Conservation (phyloP, 2,329 filamentous ascomycete species). For the Diatrype stigma region DNA sequence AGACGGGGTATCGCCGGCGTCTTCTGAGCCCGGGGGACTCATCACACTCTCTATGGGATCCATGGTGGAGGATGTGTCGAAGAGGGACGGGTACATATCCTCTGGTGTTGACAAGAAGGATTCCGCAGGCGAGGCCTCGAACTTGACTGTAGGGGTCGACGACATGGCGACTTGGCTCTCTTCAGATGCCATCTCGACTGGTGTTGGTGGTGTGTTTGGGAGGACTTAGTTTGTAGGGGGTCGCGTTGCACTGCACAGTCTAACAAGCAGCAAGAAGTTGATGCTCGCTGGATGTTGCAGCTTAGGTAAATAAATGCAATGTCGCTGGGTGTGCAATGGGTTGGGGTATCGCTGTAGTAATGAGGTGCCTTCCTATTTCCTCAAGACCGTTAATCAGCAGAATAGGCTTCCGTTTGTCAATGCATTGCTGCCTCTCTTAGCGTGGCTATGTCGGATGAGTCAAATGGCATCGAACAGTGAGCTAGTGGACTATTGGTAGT, state of each 20-base stretch:
- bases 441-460: constrained; percentile 2
- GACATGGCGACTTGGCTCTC: constrained; percentile 25
- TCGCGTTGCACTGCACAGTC: constrained; percentile 8
- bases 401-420: constrained; percentile 12
- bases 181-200: constrained; percentile 36
- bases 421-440: constrained; percentile 17
- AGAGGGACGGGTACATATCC: constrained; percentile 47
- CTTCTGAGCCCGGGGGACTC: constrained; percentile 40
- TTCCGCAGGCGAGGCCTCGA: constrained; percentile 51
- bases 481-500: constrained; percentile 10
- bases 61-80: constrained; percentile 36
- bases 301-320: constrained; percentile 4
- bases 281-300: constrained; percentile 7
- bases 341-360: constrained; percentile 15
- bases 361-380: constrained; percentile 36
- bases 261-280: constrained; percentile 3
- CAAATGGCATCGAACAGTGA: no score
- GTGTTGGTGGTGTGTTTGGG: constrained; percentile 4
- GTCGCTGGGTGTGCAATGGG: constrained; percentile 4
- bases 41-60: constrained; percentile 44
- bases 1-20: constrained; percentile 17
- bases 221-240: constrained; percentile 14
- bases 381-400: constrained; percentile 31
- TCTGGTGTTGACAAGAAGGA: constrained; percentile 49
- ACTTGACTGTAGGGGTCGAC: constrained; percentile 43